Conservation (phyloP, 352 stramenopile genomes). For the Pythium angustatum region DNA sequence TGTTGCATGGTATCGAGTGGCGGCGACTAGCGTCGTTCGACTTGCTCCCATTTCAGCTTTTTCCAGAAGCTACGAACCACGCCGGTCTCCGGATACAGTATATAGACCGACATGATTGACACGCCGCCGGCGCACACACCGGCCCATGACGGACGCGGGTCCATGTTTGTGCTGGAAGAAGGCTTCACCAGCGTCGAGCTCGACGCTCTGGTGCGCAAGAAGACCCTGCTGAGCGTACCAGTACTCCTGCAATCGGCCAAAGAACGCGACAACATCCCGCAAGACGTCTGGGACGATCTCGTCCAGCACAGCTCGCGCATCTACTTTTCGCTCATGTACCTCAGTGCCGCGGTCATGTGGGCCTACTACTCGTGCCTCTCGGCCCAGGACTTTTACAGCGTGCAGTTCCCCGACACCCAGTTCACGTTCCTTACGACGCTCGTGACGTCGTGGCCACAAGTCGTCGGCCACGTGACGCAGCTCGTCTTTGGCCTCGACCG, state of each 20-base stretch:
- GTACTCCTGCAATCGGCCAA: slow-evolving; percentile 14
- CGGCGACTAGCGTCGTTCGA: too few relatives aligned
- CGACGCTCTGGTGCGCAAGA: slow-evolving; percentile 15
- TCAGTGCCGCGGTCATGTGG: slow-evolving; percentile 73
- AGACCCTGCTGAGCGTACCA: slow-evolving; percentile 18
- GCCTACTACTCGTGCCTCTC: slow-evolving; percentile 77
- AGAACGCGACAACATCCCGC: slow-evolving; percentile 43
- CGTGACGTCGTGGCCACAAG: slow-evolving; percentile 58
- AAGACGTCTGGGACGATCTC: slow-evolving; percentile 65
- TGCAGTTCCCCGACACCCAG: slow-evolving; percentile 50
- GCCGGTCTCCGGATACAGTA: too few relatives aligned
- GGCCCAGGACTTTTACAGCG: slow-evolving; percentile 61
- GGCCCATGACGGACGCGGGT: slow-evolving; percentile 7
- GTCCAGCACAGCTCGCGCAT: slow-evolving; percentile 48
- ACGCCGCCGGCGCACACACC: slow-evolving; percentile 10
- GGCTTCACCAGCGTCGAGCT: slow-evolving; percentile 1
- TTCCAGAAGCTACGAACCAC: neutral
- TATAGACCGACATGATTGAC: slow-evolving; percentile 13
- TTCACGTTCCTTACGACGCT: slow-evolving; percentile 76
- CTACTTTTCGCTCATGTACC: slow-evolving; percentile 70
- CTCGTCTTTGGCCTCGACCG: slow-evolving; percentile 64
- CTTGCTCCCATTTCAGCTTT: neutral
- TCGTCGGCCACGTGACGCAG: slow-evolving; percentile 50
- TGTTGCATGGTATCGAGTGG: too few relatives aligned
- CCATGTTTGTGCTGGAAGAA: slow-evolving; percentile 22